Evolutionary conservation across 208 protist species (phyloP), one percentile per base, ranked within the genome.

Genomic region (Trypanosoma caninum): DNA sequence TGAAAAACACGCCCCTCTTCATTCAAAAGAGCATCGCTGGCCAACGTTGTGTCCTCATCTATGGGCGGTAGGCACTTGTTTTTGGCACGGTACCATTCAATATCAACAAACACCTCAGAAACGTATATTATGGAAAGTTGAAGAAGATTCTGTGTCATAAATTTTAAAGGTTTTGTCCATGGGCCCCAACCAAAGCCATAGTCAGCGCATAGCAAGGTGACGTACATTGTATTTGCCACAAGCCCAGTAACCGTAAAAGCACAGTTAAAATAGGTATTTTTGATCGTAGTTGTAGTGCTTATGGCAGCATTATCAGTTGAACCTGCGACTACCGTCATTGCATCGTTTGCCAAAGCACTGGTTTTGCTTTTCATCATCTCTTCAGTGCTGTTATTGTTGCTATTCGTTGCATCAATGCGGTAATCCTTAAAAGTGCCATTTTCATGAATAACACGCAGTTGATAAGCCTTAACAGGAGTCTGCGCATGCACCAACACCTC

Each of bases 91-190:
- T 83, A 72, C 87, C 91, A 97, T 60, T 93, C 85, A 53, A 97
- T 74, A 47, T 95, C 88, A 1, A 97, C 85, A 71, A 94, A 97
- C 18, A 69, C 75, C 66, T 97, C 88, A 42, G 78, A 79, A 54
- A 94, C 85, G 74, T 94, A 94, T 33, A 74, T 83, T 30, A 97
- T 75, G 42, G 87, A 70, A n/a, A 97, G 72, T 60, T 97, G 89
- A 31, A 97, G 79, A 13, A 93, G 76, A 74, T 95, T 94, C 70
- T 94, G 86, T 23, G 89, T 97, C 78, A 97, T 87, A 58, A 94
- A 88, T 74, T 92, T 87, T 2, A 94, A 72, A 46, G 88, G 86
- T 31, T 44, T 31, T 25, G 87, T 89, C 89, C 91, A 97, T 65
- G 59, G 59, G 13, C 91, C 91, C 82, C 83, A 92, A 18, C 69